Conservation (phyloP, 129 eudicot genomes). For the Chrysanthemum seticuspe region DNA sequence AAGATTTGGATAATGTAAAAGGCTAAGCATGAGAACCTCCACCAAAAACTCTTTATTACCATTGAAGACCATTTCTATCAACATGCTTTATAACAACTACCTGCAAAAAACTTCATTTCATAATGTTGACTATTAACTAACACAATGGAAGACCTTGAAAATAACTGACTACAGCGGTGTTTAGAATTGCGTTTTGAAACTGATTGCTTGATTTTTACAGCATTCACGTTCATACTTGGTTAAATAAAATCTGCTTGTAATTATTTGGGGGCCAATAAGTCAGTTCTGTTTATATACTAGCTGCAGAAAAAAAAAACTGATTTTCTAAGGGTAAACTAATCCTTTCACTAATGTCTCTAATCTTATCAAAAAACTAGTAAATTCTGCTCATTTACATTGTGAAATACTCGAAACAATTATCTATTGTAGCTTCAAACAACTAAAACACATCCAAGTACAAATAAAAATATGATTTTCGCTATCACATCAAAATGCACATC, state of each 20-base stretch:
- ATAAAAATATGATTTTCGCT: too few relatives aligned
- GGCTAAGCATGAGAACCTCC: conserved; percentile 97
- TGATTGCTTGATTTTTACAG: not conserved
- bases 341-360: not conserved
- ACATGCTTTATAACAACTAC: conserved; percentile 90
- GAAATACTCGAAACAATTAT: too few relatives aligned
- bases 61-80: conserved; percentile 84
- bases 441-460: conserved; percentile 10
- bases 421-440: not conserved
- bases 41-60: conserved; percentile 91
- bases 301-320: too few relatives aligned
- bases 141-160: not conserved
- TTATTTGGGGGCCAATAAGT: too few relatives aligned
- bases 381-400: not conserved
- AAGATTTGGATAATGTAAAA: conserved; percentile 80
- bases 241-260: too few relatives aligned
- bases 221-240: not conserved
- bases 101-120: conserved; percentile 45
- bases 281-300: too few relatives aligned
- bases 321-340: too few relatives aligned
- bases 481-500: conserved; percentile 2
- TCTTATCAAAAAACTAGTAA: not conserved
- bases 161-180: not conserved
- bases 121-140: not conserved
- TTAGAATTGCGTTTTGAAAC: not conserved